Conservation (phyloP, 2,329 filamentous ascomycete species). For the Penicillium rolfsii region DNA sequence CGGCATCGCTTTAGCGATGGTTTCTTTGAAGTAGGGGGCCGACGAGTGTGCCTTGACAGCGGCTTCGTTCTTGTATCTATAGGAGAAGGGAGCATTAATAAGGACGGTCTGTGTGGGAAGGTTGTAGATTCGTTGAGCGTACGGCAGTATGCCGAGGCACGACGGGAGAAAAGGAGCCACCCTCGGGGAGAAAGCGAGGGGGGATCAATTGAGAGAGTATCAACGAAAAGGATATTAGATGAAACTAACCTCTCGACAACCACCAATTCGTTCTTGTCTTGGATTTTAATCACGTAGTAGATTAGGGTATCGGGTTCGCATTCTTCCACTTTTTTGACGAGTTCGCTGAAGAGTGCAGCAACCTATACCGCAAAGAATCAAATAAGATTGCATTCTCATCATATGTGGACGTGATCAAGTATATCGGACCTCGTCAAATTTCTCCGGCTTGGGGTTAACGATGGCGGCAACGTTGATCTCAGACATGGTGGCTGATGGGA, state of each 20-base stretch:
- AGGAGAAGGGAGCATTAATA: background rate
- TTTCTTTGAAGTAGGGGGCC: slow-evolving; percentile 31
- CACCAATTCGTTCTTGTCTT: slow-evolving; percentile 37
- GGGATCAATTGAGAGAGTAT: background rate
- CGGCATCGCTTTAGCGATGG: slow-evolving; percentile 22
- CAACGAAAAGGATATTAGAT: background rate
- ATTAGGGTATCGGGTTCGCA: slow-evolving; percentile 38
- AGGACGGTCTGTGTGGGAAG: background rate
- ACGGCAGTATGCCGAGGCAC: slow-evolving; percentile 21
- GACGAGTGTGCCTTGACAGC: slow-evolving; percentile 32
- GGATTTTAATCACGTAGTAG: slow-evolving; percentile 35
- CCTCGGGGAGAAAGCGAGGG: background rate
- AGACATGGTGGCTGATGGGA: slow-evolving; percentile 27
- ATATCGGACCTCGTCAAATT: slow-evolving; percentile 36
- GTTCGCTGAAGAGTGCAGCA: slow-evolving; percentile 28
- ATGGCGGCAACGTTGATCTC: slow-evolving; percentile 38
- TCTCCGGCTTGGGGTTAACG: slow-evolving; percentile 36
- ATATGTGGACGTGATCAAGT: background rate
- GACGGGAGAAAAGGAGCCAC: background rate
- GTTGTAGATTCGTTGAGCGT: background rate
- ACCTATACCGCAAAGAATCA: slow-evolving; percentile 24
- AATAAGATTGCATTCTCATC: background rate
- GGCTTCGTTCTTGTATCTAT: slow-evolving; percentile 33
- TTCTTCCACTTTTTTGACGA: slow-evolving; percentile 36
- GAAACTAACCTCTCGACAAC: slow-evolving; percentile 38